Evolutionary conservation across 305 asterid genomes (phyloP).

Genomic region (Fraxinus paxiana): DNA sequence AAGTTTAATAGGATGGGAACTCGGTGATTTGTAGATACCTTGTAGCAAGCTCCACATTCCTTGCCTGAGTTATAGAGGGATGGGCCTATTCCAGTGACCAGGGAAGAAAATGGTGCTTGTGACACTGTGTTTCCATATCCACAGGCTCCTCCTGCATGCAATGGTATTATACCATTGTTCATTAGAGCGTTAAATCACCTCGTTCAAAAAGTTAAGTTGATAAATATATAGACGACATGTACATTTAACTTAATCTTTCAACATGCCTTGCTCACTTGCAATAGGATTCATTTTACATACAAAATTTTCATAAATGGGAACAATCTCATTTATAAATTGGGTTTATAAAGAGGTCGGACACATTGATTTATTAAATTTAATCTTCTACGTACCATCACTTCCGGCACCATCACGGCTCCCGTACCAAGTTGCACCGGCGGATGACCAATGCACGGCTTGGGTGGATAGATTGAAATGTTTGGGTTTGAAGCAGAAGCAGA

Average conservation of each 20-base stretch:
- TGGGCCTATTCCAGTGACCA: conserved; percentile 65
- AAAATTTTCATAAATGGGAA: neutral
- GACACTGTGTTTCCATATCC: conserved; percentile 58
- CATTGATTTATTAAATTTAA: neutral
- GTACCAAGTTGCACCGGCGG: conserved; percentile 71
- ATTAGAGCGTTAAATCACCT: too few species aligned
- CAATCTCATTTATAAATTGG: neutral
- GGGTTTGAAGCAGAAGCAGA: conserved; percentile 29
- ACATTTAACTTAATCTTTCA: too few species aligned
- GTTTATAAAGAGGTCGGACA: neutral
- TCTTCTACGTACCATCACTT: conserved; percentile 46
- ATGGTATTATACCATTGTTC: neutral
- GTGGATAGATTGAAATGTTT: conserved; percentile 37
- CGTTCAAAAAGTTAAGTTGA: too few species aligned
- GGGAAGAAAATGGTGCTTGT: conserved; percentile 58
- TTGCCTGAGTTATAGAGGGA: conserved; percentile 62
- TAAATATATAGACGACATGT: too few species aligned
- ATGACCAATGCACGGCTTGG: conserved; percentile 32
- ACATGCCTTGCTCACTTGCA: too few species aligned
- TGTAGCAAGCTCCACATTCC: conserved; percentile 78
- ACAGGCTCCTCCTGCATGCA: conserved; percentile 55
- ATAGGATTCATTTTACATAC: neutral
- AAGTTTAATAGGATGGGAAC: neutral
- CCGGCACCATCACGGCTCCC: conserved; percentile 69
- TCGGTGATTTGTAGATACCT: conserved; percentile 19